These are phyloP conservation scores for Blumeriella jaapii DNA, from an alignment of 2,329 filamentous ascomycete species.

Conservation along the genomic window DNA sequence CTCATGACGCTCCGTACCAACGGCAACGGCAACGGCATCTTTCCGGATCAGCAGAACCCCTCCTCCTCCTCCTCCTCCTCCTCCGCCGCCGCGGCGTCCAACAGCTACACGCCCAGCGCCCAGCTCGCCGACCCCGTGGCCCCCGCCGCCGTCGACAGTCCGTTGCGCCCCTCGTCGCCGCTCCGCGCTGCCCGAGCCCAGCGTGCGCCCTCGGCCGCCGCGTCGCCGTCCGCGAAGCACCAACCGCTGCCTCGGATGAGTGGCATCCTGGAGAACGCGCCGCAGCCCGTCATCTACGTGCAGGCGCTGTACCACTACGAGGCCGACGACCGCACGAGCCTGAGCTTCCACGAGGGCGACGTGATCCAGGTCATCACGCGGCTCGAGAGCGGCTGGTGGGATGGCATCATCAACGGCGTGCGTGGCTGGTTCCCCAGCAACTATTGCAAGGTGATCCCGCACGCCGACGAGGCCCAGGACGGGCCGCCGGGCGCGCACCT, in stretches of 20 bases:
- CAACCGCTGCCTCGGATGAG: constrained; percentile 39
- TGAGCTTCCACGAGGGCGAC: constrained; percentile 95
- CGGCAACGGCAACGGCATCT: constrained; percentile 24
- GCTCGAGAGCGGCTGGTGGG: constrained; percentile 98
- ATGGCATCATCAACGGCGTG: constrained; percentile 92
- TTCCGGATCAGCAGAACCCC: constrained; percentile 22
- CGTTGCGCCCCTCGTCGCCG: constrained; percentile 11
- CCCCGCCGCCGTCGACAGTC: constrained; percentile 13
- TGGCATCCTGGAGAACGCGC: constrained; percentile 46
- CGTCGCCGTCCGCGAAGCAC: constrained; percentile 16
- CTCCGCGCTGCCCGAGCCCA: constrained; percentile 9
- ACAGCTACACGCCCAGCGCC: constrained; percentile 7
- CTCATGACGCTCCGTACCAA: constrained; percentile 35
- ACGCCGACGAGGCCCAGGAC: constrained; percentile 61
- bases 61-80: constrained; percentile 14
- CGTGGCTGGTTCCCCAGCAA: constrained; percentile 99
- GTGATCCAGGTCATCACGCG: constrained; percentile 98
- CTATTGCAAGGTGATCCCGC: constrained; percentile 81
- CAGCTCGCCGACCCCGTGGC: constrained; percentile 12
- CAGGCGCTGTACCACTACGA: constrained; percentile 96
- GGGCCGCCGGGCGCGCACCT: constrained; percentile 42
- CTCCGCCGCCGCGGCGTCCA: constrained; percentile 11
- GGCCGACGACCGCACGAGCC: constrained; percentile 88
- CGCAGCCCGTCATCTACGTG: constrained; percentile 71
- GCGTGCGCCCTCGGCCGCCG: constrained; percentile 11